These are phyloP conservation scores for Podospora bellae-mahoneyi DNA, from an alignment of 495 filamentous ascomycete genomes.

Conservation along the genomic window DNA sequence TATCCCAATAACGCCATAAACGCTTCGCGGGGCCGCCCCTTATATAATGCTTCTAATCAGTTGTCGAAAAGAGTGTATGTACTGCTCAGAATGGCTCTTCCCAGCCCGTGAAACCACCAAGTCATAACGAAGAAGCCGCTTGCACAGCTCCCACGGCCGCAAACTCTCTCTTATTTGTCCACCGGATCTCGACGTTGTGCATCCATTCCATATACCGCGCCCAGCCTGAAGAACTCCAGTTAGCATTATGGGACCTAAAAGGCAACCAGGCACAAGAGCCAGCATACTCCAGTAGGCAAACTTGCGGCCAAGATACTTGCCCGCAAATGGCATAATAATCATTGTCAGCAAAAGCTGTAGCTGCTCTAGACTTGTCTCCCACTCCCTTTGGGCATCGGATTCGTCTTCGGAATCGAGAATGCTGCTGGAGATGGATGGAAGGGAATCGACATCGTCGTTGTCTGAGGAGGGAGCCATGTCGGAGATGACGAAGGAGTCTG, in stretches of 20 bases:
- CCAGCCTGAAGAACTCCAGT: constrained; percentile 42
- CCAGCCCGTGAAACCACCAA: constrained; percentile 20
- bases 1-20: neutral
- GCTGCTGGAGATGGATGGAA: constrained; percentile 68
- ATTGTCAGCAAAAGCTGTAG: constrained; percentile 87
- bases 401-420: constrained; percentile 56
- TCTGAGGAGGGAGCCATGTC: constrained; percentile 42
- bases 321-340: constrained; percentile 87
- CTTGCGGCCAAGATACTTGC: constrained; percentile 88
- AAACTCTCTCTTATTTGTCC: constrained; percentile 55
- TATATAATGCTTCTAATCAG: neutral
- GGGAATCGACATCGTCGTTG: constrained; percentile 64
- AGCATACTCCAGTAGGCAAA: constrained; percentile 93
- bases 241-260: constrained; percentile 12
- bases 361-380: constrained; percentile 90
- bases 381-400: constrained; percentile 86
- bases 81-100: constrained; percentile 18
- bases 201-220: constrained; percentile 57
- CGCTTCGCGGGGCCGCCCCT: neutral
- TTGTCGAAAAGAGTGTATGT: neutral
- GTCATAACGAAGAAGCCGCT: constrained; percentile 67
- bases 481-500: constrained; percentile 45
- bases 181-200: constrained; percentile 51
- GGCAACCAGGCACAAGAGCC: neutral
- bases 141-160: constrained; percentile 64